Conservation (phyloP, 176 grass and related monocot species). For the Rhynchospora tenuis region DNA sequence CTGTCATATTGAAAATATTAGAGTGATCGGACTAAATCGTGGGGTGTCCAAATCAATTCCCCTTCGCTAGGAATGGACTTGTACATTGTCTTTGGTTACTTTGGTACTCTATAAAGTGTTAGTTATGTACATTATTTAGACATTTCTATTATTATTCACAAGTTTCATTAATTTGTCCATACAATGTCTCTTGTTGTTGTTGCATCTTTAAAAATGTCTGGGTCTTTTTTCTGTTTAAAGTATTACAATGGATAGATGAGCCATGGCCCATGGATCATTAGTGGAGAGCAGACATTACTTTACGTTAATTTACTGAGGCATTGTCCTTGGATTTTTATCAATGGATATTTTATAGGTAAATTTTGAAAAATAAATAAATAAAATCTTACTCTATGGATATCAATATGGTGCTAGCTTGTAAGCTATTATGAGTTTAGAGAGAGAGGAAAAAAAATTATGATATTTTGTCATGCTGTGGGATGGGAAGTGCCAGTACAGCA, state of each 20-base stretch:
- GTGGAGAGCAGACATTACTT: slow-evolving; percentile 64
- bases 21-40: no score
- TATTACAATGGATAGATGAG: slow-evolving; percentile 40
- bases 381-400: neutral
- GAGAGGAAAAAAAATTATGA: slow-evolving; percentile 5
- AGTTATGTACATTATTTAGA: neutral
- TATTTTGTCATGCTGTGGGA: slow-evolving; percentile 48
- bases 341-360: slow-evolving; percentile 73
- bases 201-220: neutral
- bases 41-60: no score
- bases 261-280: slow-evolving; percentile 43
- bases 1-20: no score
- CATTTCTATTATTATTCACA: no score
- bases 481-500: slow-evolving; percentile 44
- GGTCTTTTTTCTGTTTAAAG: slow-evolving; percentile 36
- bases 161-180: no score
- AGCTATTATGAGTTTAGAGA: neutral
- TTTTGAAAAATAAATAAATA: neutral
- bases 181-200: neutral
- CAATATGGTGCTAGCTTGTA: neutral
- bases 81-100: slow-evolving; percentile 96
- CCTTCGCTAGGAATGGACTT: slow-evolving; percentile 58
- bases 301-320: slow-evolving; percentile 79
- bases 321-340: slow-evolving; percentile 74
- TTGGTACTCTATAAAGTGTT: slow-evolving; percentile 95